Percentiles rank a stretch among this genome's conserved stretches.
These are phyloP conservation scores for Dactylonectria estremocensis DNA, from an alignment of 2,329 filamentous ascomycete genomes.

Conservation along the genomic window DNA sequence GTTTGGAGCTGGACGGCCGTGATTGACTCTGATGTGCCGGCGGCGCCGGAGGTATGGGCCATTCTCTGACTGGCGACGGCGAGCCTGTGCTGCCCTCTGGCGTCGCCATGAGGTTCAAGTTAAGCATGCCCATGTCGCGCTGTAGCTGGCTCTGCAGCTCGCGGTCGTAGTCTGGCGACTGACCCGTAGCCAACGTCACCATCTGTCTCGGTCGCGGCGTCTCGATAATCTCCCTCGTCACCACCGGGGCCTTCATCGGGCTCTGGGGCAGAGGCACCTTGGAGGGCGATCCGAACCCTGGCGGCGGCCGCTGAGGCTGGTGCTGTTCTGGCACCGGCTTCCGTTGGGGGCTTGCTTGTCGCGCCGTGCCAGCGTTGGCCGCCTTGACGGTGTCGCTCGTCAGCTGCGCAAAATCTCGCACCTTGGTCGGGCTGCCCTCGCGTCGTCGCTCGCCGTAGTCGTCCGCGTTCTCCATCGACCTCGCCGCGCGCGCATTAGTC, in stretches of 20 bases:
- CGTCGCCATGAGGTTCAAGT: conserved; percentile 55
- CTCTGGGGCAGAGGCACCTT: conserved; percentile 72
- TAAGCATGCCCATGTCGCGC: conserved; percentile 72
- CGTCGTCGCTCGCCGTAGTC: conserved; percentile 69
- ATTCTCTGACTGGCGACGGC: conserved; percentile 30
- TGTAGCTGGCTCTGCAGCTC: conserved; percentile 75
- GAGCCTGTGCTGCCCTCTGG: conserved; percentile 33
- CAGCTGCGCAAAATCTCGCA: conserved; percentile 61
- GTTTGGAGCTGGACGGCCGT: conserved; percentile 57
- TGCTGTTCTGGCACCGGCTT: conserved; percentile 62
- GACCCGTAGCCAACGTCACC: conserved; percentile 62
- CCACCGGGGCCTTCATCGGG: conserved; percentile 47
- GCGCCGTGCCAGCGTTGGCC: conserved; percentile 62
- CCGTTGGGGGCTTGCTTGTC: conserved; percentile 73
- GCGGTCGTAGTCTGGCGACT: conserved; percentile 73
- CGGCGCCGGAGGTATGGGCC: conserved; percentile 49
- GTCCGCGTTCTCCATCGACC: conserved; percentile 63
- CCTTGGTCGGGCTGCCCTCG: conserved; percentile 68
- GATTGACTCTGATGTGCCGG: conserved; percentile 54
- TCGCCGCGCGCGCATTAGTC: conserved; percentile 79
- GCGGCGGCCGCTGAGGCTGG: conserved; percentile 32
- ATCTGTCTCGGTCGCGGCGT: conserved; percentile 66
- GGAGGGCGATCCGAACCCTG: conserved; percentile 63
- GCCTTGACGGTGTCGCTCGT: conserved; percentile 71
- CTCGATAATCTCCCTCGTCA: conserved; percentile 55